A percentile compares a stretch with the other conserved stretches of the same genome.
phyloP scores from a whole-genome alignment of 768 basidiomycete species.

The Russula sp. region DNA sequence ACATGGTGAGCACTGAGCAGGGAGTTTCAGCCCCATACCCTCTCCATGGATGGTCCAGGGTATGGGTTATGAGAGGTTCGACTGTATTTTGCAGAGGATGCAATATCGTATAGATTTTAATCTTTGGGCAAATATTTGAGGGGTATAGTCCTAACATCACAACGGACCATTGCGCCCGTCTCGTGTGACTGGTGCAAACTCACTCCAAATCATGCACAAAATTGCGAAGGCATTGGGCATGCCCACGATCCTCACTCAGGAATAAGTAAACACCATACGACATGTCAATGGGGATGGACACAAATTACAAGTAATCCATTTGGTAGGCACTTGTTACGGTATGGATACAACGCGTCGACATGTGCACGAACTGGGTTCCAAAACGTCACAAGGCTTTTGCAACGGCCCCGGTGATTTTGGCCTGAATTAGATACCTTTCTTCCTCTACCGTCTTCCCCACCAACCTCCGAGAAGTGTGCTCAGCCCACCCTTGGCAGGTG shows the following conservation, averaged over 20 bases:
- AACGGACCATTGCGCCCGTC: too few relatives aligned
- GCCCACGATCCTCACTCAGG: not conserved
- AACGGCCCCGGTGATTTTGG: not conserved
- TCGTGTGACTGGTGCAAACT: too few relatives aligned
- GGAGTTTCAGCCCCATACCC: too few relatives aligned
- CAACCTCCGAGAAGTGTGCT: slow-evolving; percentile 71
- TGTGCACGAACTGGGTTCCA: not conserved
- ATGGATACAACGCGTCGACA: not conserved
- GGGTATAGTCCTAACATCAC: too few relatives aligned
- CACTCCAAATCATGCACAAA: too few relatives aligned
- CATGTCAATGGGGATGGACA: not conserved
- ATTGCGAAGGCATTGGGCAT: not conserved
- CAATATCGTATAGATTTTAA: not conserved
- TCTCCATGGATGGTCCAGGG: too few relatives aligned
- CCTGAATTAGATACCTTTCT: not conserved
- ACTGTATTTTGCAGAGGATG: not conserved
- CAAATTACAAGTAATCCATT: not conserved
- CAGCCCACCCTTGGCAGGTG: slow-evolving; percentile 47
- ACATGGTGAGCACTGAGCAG: too few relatives aligned
- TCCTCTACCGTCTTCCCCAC: slow-evolving; percentile 55
- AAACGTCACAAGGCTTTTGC: not conserved
- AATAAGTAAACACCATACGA: not conserved
- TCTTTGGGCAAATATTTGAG: not conserved
- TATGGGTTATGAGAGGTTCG: too few relatives aligned
- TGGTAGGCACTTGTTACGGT: not conserved